Percentiles rank a stretch among this genome's conserved stretches.
phyloP scores from a whole-genome alignment of 371 early-diverging fungal genomes.

The Syncephalastrum contaminatum region DNA sequence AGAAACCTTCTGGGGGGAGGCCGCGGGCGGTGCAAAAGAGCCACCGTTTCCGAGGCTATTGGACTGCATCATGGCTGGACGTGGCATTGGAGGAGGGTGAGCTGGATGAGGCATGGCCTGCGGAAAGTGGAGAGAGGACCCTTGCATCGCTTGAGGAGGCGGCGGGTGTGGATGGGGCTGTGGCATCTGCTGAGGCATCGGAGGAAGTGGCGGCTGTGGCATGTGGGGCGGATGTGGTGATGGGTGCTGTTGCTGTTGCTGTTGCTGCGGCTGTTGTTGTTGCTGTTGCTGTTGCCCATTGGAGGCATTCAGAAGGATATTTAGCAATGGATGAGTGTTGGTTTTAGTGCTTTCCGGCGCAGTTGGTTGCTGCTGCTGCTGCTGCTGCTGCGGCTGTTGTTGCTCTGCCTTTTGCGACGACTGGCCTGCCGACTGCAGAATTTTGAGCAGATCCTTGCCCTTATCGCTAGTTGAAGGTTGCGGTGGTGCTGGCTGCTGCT shows the following conservation, averaged over 20 bases:
- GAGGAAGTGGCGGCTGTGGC: conserved; percentile 8
- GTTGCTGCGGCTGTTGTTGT: too few relatives aligned
- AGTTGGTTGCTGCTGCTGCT: conserved; percentile 8
- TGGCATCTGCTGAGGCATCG: neutral
- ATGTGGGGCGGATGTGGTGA: conserved; percentile 1
- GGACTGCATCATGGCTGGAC: conserved; percentile 5
- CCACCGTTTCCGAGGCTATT: neutral
- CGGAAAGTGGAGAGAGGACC: neutral
- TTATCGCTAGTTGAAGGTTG: conserved; percentile 2
- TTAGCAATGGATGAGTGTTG: too few relatives aligned
- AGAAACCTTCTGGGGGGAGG: conserved; percentile 47
- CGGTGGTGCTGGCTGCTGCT: conserved; percentile 16
- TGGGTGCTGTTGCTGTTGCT: neutral
- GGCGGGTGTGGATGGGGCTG: conserved; percentile 3
- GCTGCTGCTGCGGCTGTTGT: conserved; percentile 6
- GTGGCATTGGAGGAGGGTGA: conserved; percentile 6
- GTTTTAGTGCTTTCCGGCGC: neutral
- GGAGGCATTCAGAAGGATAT: too few relatives aligned
- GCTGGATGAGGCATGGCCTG: neutral
- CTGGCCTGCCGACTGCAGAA: conserved; percentile 12
- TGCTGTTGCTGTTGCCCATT: too few relatives aligned
- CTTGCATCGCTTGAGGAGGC: conserved; percentile 1
- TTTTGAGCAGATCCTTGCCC: conserved; percentile 4
- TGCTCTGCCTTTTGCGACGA: conserved; percentile 1
- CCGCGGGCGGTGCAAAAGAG: conserved; percentile 23